Percentiles rank a stretch among this genome's conserved stretches.
phyloP scores from a whole-genome alignment of 331 rosid genomes.

The Prunus yedoensis region DNA sequence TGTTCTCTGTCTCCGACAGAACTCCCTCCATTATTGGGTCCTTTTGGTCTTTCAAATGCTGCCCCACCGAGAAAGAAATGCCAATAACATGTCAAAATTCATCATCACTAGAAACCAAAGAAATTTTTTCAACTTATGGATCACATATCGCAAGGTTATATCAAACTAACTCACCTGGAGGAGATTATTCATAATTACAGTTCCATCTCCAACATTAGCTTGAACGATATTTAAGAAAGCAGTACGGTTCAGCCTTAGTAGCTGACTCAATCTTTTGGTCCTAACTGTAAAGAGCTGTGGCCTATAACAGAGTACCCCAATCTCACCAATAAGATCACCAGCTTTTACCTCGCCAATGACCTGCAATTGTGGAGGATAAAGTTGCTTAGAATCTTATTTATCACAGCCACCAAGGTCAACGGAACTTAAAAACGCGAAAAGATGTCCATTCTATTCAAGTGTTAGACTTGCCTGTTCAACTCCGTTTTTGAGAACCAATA shows the following conservation, averaged over 20 bases:
- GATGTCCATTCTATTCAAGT: background rate
- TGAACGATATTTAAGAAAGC: slow-evolving; percentile 77
- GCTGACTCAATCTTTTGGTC: slow-evolving; percentile 79
- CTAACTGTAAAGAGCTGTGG: slow-evolving; percentile 88
- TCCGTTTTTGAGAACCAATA: slow-evolving; percentile 62
- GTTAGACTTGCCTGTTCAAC: slow-evolving; percentile 60
- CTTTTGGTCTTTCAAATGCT: slow-evolving; percentile 66
- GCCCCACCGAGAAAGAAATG: slow-evolving; percentile 27
- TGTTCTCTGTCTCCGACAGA: slow-evolving; percentile 80
- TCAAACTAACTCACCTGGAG: slow-evolving; percentile 63
- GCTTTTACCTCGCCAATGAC: slow-evolving; percentile 68
- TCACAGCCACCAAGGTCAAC: background rate
- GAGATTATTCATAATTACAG: slow-evolving; percentile 86
- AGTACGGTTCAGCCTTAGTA: slow-evolving; percentile 78
- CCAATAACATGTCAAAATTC: slow-evolving; percentile 6
- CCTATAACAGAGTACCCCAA: slow-evolving; percentile 90
- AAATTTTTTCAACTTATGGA: background rate
- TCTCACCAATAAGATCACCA: slow-evolving; percentile 90
- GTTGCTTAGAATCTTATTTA: slow-evolving; percentile 11
- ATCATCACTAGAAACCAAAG: background rate
- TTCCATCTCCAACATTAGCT: slow-evolving; percentile 90
- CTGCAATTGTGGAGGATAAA: slow-evolving; percentile 31
- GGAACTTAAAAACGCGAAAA: background rate
- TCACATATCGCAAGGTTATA: background rate
- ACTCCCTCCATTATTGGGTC: slow-evolving; percentile 86